These are phyloP conservation scores for Elaeis guineensis DNA, from an alignment of 176 grass and related monocot genomes.

Conservation along the genomic window DNA sequence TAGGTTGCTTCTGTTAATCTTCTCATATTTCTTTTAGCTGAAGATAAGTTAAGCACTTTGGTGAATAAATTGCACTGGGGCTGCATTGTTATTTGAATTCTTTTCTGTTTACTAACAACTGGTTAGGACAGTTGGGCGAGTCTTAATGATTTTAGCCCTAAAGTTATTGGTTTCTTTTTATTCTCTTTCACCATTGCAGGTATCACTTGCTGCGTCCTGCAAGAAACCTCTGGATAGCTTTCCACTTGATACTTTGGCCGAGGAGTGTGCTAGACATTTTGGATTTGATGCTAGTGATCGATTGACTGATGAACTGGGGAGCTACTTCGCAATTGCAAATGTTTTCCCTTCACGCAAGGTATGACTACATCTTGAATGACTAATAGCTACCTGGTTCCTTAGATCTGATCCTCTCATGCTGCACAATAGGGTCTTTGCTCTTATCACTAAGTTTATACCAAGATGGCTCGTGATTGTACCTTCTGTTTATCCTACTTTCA, in stretches of 20 bases:
- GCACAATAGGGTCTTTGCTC: too few relatives aligned
- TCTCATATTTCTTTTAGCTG: too few relatives aligned
- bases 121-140: too few relatives aligned
- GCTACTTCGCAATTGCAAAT: conserved; percentile 61
- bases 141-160: conserved; percentile 1
- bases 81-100: neutral
- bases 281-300: conserved; percentile 39
- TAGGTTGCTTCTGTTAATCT: too few relatives aligned
- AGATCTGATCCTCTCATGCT: too few relatives aligned
- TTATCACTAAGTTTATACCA: too few relatives aligned
- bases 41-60: too few relatives aligned
- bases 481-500: too few relatives aligned
- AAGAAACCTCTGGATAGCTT: conserved; percentile 14
- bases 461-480: too few relatives aligned
- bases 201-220: conserved; percentile 39
- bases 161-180: conserved; percentile 13
- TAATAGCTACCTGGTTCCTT: too few relatives aligned
- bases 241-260: conserved; percentile 39
- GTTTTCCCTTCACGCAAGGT: conserved; percentile 64
- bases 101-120: neutral
- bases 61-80: neutral
- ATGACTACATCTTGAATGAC: neutral
- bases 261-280: conserved; percentile 38
- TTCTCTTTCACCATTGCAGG: conserved; percentile 27
- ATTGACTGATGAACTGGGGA: conserved; percentile 34